Conservation (phyloP, 129 eudicot genomes). For the Flaveria robusta region DNA sequence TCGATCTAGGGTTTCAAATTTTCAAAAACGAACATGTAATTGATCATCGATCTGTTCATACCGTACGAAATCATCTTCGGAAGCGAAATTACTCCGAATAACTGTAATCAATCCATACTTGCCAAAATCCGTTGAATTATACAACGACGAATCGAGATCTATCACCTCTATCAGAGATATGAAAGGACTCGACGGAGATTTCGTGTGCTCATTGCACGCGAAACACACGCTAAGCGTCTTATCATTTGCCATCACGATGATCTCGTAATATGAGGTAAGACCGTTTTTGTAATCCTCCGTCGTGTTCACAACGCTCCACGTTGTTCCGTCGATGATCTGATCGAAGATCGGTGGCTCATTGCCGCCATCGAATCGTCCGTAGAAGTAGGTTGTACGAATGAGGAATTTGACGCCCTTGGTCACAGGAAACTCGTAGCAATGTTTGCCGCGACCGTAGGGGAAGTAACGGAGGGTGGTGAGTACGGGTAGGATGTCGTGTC, state of each 20-base stretch:
- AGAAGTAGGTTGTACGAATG: constrained; percentile 69
- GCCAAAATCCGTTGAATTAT: constrained; percentile 62
- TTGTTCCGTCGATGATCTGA: constrained; percentile 79
- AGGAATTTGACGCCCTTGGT: constrained; percentile 52
- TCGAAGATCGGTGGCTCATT: constrained; percentile 73
- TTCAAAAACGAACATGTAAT: background rate
- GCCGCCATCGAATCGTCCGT: constrained; percentile 80
- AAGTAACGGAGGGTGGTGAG: constrained; percentile 63
- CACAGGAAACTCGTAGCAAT: constrained; percentile 64
- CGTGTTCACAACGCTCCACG: constrained; percentile 77
- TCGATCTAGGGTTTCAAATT: background rate
- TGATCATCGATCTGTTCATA: constrained; percentile 30
- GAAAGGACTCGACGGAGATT: constrained; percentile 51
- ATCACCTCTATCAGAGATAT: constrained; percentile 65
- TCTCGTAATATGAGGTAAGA: constrained; percentile 70
- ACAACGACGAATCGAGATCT: constrained; percentile 51
- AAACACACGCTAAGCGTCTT: constrained; percentile 57
- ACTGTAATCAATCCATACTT: constrained; percentile 56
- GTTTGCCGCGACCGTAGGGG: constrained; percentile 46
- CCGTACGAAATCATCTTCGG: constrained; percentile 51
- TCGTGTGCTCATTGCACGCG: constrained; percentile 60
- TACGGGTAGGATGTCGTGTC: constrained; percentile 42
- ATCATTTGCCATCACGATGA: constrained; percentile 46
- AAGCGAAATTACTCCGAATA: constrained; percentile 65
- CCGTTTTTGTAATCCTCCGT: constrained; percentile 68